Base-by-base conservation (phyloP, 306 rosid genomes). In the Vicia sativa region DNA sequence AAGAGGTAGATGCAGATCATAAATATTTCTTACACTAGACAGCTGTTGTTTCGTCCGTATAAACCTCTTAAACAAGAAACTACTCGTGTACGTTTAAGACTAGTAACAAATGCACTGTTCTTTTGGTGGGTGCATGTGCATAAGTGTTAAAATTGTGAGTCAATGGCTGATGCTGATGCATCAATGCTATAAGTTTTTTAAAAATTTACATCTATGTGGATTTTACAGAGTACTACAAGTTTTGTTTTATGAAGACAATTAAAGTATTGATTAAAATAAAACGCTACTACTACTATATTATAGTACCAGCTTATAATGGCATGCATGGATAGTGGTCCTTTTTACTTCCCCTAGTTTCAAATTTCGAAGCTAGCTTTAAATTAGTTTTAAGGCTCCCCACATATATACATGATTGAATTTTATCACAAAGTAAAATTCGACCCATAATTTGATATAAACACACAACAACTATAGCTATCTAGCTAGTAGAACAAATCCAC, bases 291-390 rank as follows among this genome's bases (percentile, higher is more conserved):
- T 28, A 28, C 0, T 26, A 29, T 4, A 31, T 31, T 31, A 31
- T 31, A 19, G 31, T 50, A 19, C 29, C 26, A 29, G 4, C 13
- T 29, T 29, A 42, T 71, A 16, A 80, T 60, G 68, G 62, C 65
- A 54, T 72, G 81, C 78, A 67, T 69, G 79, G 65, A 72, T 62
- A n/a, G 81, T 67, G 62, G 71, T 29, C 75, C 72, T 8, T 52
- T 50, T 9, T 71, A 43, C 39, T 34, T 34, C 19, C 65, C 77
- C 7, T 34, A 41, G 41, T 64, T 72, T 19, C 82, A 60, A 43
- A 63, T 16, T 68, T 63, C 74, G 49, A 74, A 74, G 80, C 49
- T 41, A 50, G 71, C 54, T 67, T 72, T 73, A 34, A 34, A 34
- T 46, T 53, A 19, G 38, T 52, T 59, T 50, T 55, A 54, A 57